A percentile compares a stretch with the other conserved stretches of the same genome.
Conservation (phyloP, 768 basidiomycete genomes). For the Rhodocollybia butyracea region DNA sequence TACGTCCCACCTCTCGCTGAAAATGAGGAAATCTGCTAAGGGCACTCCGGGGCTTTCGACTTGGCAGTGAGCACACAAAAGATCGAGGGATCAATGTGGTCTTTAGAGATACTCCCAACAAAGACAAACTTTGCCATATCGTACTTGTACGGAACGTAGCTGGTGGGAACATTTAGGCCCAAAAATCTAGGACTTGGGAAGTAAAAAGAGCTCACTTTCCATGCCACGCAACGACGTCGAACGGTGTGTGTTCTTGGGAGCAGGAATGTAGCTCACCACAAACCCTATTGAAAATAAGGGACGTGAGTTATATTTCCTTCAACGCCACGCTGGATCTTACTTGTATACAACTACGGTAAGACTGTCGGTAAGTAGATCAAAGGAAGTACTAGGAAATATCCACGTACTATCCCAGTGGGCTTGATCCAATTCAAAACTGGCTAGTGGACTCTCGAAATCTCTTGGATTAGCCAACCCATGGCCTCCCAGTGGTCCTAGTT, state of each 20-base stretch:
- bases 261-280: conserved; percentile 52
- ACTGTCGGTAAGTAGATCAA: not conserved
- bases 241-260: conserved; percentile 61
- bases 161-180: conserved; percentile 13
- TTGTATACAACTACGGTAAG: conserved; percentile 43
- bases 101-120: conserved; percentile 62
- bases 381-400: not conserved
- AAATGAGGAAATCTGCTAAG: conserved; percentile 62
- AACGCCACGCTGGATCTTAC: conserved; percentile 19
- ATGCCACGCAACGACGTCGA: conserved; percentile 72
- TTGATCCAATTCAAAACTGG: conserved; percentile 64
- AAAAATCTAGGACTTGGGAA: not conserved
- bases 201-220: conserved; percentile 45
- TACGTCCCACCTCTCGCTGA: conserved; percentile 65
- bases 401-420: conserved; percentile 52
- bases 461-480: conserved; percentile 64
- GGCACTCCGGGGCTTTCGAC: conserved; percentile 58
- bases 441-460: conserved; percentile 65
- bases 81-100: conserved; percentile 69
- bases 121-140: conserved; percentile 59
- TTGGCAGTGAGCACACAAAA: conserved; percentile 68
- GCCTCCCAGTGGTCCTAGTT: conserved; percentile 62
- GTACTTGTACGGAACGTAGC: conserved; percentile 68
- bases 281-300: conserved; percentile 33
- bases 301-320: not conserved